Base-by-base conservation (phyloP, 176 grass and related monocot species). In the Tillandsia fasciculata region DNA sequence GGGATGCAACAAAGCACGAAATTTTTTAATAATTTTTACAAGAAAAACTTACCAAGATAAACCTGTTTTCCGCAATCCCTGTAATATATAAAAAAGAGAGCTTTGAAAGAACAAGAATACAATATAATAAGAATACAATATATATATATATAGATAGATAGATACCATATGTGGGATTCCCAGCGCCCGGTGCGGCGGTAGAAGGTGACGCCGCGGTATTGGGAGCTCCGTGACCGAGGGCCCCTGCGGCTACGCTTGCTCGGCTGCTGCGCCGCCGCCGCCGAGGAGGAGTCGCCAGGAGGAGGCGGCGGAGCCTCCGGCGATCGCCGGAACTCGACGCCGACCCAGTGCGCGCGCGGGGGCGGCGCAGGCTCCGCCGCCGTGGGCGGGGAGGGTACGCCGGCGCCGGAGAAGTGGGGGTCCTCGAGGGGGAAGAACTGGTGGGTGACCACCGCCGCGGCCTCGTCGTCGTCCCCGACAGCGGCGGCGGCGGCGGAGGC, bases 1-100 rank as follows among this genome's bases (percentile, higher is more conserved):
- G n/a, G 20, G 20, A 20, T 20, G 20, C 20, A 20, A 20, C 20
- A 20, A 20, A 20, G 20, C 20, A 20, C 20, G 20, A 24, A 24
- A 24, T 24, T 24, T 24, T 24, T 1, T 24, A 24, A 24, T 24
- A 1, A 24, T 24, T 24, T 24, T 53, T 77, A 54, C 26, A 80
- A 48, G 76, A 66, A 74, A 68, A 64, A 75, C 64, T 90, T 97
- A 97, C 93, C 93, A 80, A 97, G 70, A 92, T 97, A 97, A 69
- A 97, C 93, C 78, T 97, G 93, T 86, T 97, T 97, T 79, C 93
- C 93, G 53, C 93, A 97, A 87, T 97, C 93, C 93, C 93, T 97
- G 88, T 84, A 24, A 24, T 24, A 87, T 81, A 84, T 72, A 65
- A 67, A 70, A 29, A 52, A 61, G 67, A 56, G 72, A 76, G 20